Evolutionary conservation across 495 filamentous ascomycete genomes (phyloP).

Genomic region (Penicillium desertorum): DNA sequence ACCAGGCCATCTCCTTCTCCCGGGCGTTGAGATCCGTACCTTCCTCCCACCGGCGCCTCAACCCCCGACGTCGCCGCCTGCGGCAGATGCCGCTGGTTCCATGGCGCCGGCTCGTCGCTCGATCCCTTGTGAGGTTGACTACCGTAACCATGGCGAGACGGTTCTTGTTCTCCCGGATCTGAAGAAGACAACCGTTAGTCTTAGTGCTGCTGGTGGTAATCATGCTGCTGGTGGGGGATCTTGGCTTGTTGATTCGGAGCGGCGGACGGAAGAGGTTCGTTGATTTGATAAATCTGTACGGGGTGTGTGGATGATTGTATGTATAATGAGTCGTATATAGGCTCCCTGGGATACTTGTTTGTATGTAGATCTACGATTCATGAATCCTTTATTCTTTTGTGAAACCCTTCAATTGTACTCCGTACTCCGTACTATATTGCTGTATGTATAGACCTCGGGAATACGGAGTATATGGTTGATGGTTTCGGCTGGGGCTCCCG

Average conservation of each 20-base stretch:
- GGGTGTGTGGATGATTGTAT: not conserved
- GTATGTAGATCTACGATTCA: conserved; percentile 23
- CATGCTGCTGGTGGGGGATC: conserved; percentile 54
- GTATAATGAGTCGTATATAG: not conserved
- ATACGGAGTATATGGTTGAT: not conserved
- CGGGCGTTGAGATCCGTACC: conserved; percentile 72
- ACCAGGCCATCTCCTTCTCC: conserved; percentile 72
- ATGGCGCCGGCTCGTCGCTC: conserved; percentile 28
- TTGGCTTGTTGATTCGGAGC: conserved; percentile 58
- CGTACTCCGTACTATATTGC: too few relatives aligned
- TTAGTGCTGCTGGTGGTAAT: conserved; percentile 59
- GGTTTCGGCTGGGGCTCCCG: not conserved
- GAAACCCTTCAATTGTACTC: not conserved
- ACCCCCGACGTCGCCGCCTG: conserved; percentile 19
- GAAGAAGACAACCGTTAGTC: conserved; percentile 70
- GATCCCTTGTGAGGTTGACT: conserved; percentile 75
- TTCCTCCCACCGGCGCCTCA: conserved; percentile 36
- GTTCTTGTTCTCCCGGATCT: conserved; percentile 75
- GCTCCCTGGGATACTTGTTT: not conserved
- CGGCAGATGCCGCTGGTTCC: conserved; percentile 18
- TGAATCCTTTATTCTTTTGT: conserved; percentile 9
- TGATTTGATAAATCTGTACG: conserved; percentile 9
- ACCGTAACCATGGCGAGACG: conserved; percentile 70
- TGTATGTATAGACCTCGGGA: not conserved
- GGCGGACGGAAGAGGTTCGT: conserved; percentile 28